A percentile compares a stretch with the other conserved stretches of the same genome.
phyloP scores from a whole-genome alignment of 345 rosid species.

The Lumnitzera racemosa region DNA sequence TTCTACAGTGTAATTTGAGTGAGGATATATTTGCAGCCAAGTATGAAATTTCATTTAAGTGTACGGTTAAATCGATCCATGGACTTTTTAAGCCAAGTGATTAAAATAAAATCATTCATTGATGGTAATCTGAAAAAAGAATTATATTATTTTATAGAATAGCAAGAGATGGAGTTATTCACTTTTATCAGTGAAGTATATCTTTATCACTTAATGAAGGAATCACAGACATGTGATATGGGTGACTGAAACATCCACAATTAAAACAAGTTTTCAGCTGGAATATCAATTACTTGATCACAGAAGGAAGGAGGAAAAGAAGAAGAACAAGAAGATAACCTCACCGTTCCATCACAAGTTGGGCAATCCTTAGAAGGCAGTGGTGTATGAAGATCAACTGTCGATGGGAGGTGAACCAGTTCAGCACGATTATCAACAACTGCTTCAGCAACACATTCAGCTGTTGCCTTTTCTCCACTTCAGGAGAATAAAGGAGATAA shows the following conservation, averaged over 20 bases:
- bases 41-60: too few species aligned
- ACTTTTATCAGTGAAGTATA: too few species aligned
- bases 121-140: too few species aligned
- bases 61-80: too few species aligned
- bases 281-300: too few species aligned
- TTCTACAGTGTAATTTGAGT: too few species aligned
- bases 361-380: conserved; percentile 89
- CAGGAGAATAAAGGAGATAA: conserved; percentile 9
- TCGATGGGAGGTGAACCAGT: conserved; percentile 74
- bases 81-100: too few species aligned
- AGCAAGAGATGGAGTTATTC: too few species aligned
- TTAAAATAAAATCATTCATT: too few species aligned
- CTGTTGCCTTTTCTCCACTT: conserved; percentile 90
- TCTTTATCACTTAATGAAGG: too few species aligned
- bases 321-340: conserved; percentile 6
- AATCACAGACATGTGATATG: neutral
- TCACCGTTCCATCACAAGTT: conserved; percentile 88
- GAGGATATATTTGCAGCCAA: too few species aligned
- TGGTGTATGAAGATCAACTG: conserved; percentile 51
- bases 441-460: conserved; percentile 72
- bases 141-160: too few species aligned
- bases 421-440: conserved; percentile 78
- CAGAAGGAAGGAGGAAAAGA: neutral
- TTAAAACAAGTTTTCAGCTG: neutral
- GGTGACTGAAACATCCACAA: conserved; percentile 1